Conservation (phyloP, 805 yeast species). For the Danielia reshetovae region DNA sequence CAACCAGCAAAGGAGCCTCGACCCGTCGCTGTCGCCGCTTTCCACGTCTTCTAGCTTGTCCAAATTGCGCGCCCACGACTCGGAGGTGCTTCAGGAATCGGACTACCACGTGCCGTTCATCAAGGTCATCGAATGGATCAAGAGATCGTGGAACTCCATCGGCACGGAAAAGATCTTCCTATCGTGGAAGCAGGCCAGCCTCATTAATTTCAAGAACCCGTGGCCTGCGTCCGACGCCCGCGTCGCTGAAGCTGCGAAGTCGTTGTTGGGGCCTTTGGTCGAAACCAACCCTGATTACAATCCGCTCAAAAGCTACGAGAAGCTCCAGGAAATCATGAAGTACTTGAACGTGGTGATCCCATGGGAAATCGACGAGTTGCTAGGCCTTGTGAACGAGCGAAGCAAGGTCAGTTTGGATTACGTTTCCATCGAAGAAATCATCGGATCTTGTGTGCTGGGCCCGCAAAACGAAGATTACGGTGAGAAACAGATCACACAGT, state of each 20-base stretch:
- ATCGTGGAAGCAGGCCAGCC: conserved; percentile 35
- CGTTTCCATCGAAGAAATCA: conserved; percentile 56
- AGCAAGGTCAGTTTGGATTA: conserved; percentile 43
- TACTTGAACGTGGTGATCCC: conserved; percentile 47
- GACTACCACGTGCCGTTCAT: conserved; percentile 49
- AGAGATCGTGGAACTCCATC: conserved; percentile 50
- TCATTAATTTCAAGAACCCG: conserved; percentile 22
- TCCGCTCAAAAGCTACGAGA: conserved; percentile 32
- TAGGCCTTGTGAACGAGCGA: conserved; percentile 47
- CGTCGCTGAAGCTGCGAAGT: conserved; percentile 11
- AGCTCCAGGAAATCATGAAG: conserved; percentile 42
- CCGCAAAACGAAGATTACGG: conserved; percentile 12
- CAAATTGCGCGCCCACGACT: neutral
- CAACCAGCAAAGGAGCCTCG: conserved; percentile 16
- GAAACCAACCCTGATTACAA: conserved; percentile 14
- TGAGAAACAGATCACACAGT: no score
- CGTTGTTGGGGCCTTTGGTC: conserved; percentile 10
- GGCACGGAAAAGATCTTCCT: conserved; percentile 27
- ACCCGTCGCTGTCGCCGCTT: neutral
- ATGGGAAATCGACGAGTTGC: conserved; percentile 55
- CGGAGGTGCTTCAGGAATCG: conserved; percentile 32
- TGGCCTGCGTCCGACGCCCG: conserved; percentile 27
- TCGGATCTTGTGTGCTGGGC: conserved; percentile 57
- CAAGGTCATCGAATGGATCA: conserved; percentile 56
- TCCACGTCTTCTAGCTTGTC: neutral